Evolutionary conservation across 345 rosid species (phyloP).

Genomic region (Garcia nutans): DNA sequence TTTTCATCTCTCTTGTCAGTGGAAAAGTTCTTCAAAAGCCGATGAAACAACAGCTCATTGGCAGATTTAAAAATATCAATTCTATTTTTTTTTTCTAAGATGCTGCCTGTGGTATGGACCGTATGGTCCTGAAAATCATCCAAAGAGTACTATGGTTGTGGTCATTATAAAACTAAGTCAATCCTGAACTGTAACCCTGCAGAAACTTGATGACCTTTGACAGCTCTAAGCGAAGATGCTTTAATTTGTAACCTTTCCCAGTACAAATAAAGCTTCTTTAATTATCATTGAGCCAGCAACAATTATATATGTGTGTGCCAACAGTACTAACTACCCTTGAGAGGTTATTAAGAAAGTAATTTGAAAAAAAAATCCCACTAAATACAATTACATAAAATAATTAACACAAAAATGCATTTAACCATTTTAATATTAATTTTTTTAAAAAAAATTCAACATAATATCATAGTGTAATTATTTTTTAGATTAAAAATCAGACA

Average conservation of each 20-base stretch:
- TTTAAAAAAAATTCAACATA: too few relatives aligned
- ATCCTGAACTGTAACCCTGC: slow-evolving; percentile 21
- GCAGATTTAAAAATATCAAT: neutral
- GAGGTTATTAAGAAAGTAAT: too few relatives aligned
- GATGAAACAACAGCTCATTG: neutral
- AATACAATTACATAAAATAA: too few relatives aligned
- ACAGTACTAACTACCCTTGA: neutral
- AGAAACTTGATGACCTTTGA: slow-evolving; percentile 41
- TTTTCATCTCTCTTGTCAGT: neutral
- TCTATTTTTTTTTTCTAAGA: neutral
- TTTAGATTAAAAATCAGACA: too few relatives aligned
- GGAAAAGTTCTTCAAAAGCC: neutral
- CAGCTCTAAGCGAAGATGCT: slow-evolving; percentile 44
- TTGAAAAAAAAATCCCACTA: too few relatives aligned
- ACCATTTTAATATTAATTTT: too few relatives aligned
- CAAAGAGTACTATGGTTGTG: slow-evolving; percentile 18
- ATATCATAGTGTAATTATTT: too few relatives aligned
- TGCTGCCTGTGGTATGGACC: too few relatives aligned
- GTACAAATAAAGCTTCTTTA: slow-evolving; percentile 32
- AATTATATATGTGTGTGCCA: neutral
- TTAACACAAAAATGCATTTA: too few relatives aligned
- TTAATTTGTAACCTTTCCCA: slow-evolving; percentile 26
- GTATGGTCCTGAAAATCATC: too few relatives aligned
- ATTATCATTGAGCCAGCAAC: slow-evolving; percentile 5
- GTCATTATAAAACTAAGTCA: slow-evolving; percentile 39